Base-by-base conservation (phyloP, 1,139 yeast species). In the Diutina neorugosa region DNA sequence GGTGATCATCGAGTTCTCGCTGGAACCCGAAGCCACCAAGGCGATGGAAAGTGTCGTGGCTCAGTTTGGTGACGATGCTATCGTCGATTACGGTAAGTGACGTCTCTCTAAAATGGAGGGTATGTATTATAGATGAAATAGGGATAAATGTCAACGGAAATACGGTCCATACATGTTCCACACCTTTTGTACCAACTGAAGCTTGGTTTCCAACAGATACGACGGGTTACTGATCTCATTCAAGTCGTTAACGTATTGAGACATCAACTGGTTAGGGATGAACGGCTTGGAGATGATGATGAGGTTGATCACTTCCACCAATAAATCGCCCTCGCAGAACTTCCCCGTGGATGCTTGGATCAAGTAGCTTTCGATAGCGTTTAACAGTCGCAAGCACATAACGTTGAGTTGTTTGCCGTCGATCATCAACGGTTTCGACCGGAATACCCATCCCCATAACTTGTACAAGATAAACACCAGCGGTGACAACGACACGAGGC, bases 401-500 rank as follows among this genome's bases (percentile, higher is more conserved):
- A 71, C 59, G 55, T 73, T 76, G 50, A 56, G 57, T 40, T 53
- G 53, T 20, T 52, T 70, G 64, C 55, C 68, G 68, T 57, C 68
- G 69, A 18, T 78, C 73, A 57, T 74, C 67, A 54, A 73, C 61
- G 53, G 51, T 21, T 21, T 23, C 2, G 51, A 25, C 4, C 25
- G 44, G 44, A 40, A 23, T 4, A 23, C 4, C 31, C 37, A 16
- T 2, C 34, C n/a, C 44, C 37, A 40, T 12, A 37, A 14, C 60
- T 74, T 76, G 65, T 81, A 76, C 2, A 81, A 61, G n/a, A 86
- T 76, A 44, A 86, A 63, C 8, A 82, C 63, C 31, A 91, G 82
- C 0, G 98, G 98, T 50, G 93, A 79, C 5, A 94, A 83, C 1
- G 97, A 96, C 23, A 93, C 87, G 44, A 88, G 73, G 1, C 96